These are phyloP conservation scores for Fusarium drepaniforme DNA, from an alignment of 2,329 filamentous ascomycete genomes.

Conservation along the genomic window DNA sequence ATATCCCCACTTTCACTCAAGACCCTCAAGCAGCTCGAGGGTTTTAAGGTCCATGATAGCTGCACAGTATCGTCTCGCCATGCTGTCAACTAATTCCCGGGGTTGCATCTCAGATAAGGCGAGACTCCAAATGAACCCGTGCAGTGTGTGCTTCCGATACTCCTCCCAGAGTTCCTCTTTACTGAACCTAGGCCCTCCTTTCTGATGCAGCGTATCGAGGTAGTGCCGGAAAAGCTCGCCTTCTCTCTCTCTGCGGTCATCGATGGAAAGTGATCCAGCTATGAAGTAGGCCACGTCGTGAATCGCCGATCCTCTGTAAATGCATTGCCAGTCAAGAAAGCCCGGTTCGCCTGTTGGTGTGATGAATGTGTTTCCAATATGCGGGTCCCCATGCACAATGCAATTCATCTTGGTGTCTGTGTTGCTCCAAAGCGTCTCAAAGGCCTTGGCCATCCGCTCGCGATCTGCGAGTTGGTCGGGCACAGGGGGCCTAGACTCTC, in stretches of 20 bases:
- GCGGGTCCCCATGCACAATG: conserved; percentile 26
- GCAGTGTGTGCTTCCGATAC: conserved; percentile 17
- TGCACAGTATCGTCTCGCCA: conserved; percentile 15
- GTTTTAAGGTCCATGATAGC: conserved; percentile 29
- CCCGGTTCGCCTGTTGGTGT: background rate
- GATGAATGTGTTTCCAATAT: conserved; percentile 25
- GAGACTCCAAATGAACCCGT: conserved; percentile 30
- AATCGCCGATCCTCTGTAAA: conserved; percentile 18
- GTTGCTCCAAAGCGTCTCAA: conserved; percentile 18
- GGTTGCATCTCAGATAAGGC: conserved; percentile 27
- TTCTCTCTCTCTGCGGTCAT: conserved; percentile 1
- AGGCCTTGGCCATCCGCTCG: conserved; percentile 3
- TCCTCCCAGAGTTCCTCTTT: conserved; percentile 17
- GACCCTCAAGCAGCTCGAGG: conserved; percentile 16
- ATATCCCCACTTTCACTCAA: background rate
- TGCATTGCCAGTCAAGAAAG: conserved; percentile 29
- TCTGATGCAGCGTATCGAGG: background rate
- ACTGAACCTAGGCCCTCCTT: background rate
- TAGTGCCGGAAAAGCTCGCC: conserved; percentile 15
- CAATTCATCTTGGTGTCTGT: conserved; percentile 16
- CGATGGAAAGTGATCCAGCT: conserved; percentile 5
- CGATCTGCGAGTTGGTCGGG: conserved; percentile 10
- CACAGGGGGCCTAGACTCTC: background rate
- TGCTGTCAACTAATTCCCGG: conserved; percentile 17
- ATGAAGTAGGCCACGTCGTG: conserved; percentile 29